These are phyloP conservation scores for Nepenthes alata DNA, from an alignment of 179 eudicot genomes.

Conservation along the genomic window DNA sequence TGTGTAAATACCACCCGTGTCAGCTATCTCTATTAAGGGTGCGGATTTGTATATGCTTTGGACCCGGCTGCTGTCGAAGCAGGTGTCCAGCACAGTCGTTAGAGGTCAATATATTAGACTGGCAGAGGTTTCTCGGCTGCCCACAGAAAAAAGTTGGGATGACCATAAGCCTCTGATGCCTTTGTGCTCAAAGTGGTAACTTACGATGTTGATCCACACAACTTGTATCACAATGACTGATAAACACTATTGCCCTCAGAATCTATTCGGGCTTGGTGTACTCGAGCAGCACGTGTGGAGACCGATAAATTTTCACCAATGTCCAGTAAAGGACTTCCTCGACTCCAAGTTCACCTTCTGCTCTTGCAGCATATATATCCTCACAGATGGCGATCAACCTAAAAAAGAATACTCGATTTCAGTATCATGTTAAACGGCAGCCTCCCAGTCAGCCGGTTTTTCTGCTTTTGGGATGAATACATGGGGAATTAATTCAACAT, in stretches of 20 bases:
- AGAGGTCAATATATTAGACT: too few relatives aligned
- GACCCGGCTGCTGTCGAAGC: too few relatives aligned
- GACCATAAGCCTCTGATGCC: not conserved
- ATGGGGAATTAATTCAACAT: too few relatives aligned
- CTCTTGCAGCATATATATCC: conserved; percentile 93
- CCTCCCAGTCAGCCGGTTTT: too few relatives aligned
- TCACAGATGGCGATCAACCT: conserved; percentile 93
- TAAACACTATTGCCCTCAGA: not conserved
- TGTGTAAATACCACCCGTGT: too few relatives aligned
- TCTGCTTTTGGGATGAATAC: too few relatives aligned
- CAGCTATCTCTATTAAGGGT: not conserved
- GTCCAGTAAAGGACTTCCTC: conserved; percentile 98
- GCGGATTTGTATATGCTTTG: not conserved
- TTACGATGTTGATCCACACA: not conserved
- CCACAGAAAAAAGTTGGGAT: not conserved
- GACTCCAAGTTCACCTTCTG: conserved; percentile 90
- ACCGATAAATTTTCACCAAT: conserved; percentile 73
- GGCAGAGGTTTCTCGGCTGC: too few relatives aligned
- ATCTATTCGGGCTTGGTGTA: conserved; percentile 74
- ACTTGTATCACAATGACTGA: not conserved
- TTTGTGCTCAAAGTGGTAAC: not conserved
- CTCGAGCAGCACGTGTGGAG: conserved; percentile 94
- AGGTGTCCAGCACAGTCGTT: too few relatives aligned
- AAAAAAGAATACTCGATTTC: conserved; percentile 2
- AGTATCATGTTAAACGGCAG: too few relatives aligned